Percentiles rank a stretch among this genome's conserved stretches.
Conservation (phyloP, 768 basidiomycete species). For the Clitopilus passeckerianus region DNA sequence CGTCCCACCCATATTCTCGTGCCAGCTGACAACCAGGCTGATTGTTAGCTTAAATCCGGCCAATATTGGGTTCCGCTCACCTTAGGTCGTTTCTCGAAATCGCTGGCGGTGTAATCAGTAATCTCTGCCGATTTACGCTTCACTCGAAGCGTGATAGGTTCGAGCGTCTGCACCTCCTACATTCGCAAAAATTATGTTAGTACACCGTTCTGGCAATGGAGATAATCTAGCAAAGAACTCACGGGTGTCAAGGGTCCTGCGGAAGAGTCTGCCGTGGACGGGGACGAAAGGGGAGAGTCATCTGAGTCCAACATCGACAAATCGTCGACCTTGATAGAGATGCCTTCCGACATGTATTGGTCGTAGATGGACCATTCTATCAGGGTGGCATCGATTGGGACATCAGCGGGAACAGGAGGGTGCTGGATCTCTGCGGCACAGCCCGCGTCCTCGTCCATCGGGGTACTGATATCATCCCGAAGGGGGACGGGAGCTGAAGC, state of each 20-base stretch:
- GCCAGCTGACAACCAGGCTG: background rate
- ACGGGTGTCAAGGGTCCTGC: constrained; percentile 25
- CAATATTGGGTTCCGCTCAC: constrained; percentile 12
- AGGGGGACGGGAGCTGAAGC: constrained; percentile 3
- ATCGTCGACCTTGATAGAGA: background rate
- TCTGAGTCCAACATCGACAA: background rate
- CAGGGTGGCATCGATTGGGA: background rate
- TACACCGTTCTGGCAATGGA: background rate
- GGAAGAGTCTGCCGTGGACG: constrained; percentile 13
- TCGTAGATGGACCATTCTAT: background rate
- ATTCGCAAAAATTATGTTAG: background rate
- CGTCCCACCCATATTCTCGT: background rate
- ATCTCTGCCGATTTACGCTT: constrained; percentile 32
- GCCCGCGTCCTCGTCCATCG: background rate
- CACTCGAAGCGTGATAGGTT: constrained; percentile 20
- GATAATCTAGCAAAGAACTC: constrained; percentile 6
- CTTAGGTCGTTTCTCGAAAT: constrained; percentile 34
- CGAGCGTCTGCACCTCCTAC: constrained; percentile 3
- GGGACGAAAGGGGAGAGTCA: constrained; percentile 10
- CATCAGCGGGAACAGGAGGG: background rate
- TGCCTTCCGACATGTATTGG: background rate
- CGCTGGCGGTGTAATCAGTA: constrained; percentile 9
- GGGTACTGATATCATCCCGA: background rate
- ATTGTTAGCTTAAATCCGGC: background rate
- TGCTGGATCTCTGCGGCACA: background rate